Evolutionary conservation across 495 filamentous ascomycete species (phyloP).

Genomic region (Penicillium malachiteum): DNA sequence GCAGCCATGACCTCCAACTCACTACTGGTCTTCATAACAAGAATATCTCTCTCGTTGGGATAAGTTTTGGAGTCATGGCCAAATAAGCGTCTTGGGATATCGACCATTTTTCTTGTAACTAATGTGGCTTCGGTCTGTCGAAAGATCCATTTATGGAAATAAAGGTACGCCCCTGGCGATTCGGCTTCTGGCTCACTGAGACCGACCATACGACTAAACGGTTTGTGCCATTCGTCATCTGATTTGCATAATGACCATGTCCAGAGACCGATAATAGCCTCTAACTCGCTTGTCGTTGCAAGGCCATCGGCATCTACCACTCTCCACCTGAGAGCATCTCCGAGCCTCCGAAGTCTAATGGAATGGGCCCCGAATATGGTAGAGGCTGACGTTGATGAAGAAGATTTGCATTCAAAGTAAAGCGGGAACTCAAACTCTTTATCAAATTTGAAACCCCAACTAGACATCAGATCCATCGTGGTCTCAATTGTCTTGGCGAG

Average conservation of each 20-base stretch:
- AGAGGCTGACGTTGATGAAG: background rate
- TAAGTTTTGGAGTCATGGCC: slow-evolving; percentile 13
- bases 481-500: slow-evolving; percentile 29
- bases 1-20: slow-evolving; percentile 31
- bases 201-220: slow-evolving; percentile 30
- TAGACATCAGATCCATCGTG: slow-evolving; percentile 35
- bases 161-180: slow-evolving; percentile 23
- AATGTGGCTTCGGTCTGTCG: slow-evolving; percentile 29
- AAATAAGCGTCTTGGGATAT: slow-evolving; percentile 23
- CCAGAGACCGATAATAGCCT: slow-evolving; percentile 38
- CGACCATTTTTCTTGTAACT: slow-evolving; percentile 17
- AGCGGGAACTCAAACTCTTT: slow-evolving; percentile 24
- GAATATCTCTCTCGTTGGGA: slow-evolving; percentile 15
- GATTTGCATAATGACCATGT: slow-evolving; percentile 33
- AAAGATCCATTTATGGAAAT: slow-evolving; percentile 44
- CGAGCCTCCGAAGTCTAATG: slow-evolving; percentile 19
- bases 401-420: slow-evolving; percentile 16
- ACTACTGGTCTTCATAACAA: slow-evolving; percentile 27
- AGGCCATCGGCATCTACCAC: background rate
- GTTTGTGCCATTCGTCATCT: slow-evolving; percentile 11
- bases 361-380: slow-evolving; percentile 12
- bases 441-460: slow-evolving; percentile 22
- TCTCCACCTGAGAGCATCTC: slow-evolving; percentile 31
- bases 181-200: slow-evolving; percentile 22
- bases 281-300: slow-evolving; percentile 22